Base-by-base conservation (phyloP, 441 rosid genomes). In the Pelargonium myrrhifolium region DNA sequence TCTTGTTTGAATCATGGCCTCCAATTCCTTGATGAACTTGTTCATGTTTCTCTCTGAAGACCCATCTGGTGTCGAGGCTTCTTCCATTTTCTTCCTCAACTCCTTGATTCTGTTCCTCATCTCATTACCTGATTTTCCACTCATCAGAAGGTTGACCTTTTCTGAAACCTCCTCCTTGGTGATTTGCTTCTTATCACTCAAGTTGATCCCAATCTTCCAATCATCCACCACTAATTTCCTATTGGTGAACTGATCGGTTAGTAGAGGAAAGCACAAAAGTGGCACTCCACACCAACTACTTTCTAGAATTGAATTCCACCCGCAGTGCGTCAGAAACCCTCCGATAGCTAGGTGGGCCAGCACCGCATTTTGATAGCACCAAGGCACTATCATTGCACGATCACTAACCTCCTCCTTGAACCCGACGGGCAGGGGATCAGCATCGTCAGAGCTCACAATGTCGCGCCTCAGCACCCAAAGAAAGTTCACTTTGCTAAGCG, bases 211-310 rank as follows among this genome's bases (percentile, higher is more conserved):
- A 60, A 83, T 72, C n/a, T 73, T 74, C 96, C 89, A 89, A 73
- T 87, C 92, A 72, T 82, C 84, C 4, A 84, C 89, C 74, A 75
- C 85, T 45, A 87, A 73, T 66, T 85, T 89, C 59, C 90, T 72
- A 65, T 89, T 84, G 0, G 89, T 82, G 75, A 87, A 85, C 67
- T 87, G 90, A 74, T 89, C 96, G 0, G 89, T 84, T 65, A 76
- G 71, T 45, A 89, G 70, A 18, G 92, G 96, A 68, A 72, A 78
- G 47, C 89, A 85, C 40, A 85, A 3, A 26, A 89, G 24, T 0
- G 96, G 90, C 39, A 87, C 84, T 65, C 71, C 65, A 12, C 82
- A 84, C 86, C 86, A 79, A 28, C 76, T 53, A n/a, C 82, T 75
- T 62, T 79, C 88, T 6, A 79, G 62, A 7, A 74, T 72, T 1